Percentiles rank a stretch among this genome's conserved stretches.
These are phyloP conservation scores for Colletotrichum sp. DNA, from an alignment of 2,329 filamentous ascomycete genomes.

Conservation along the genomic window DNA sequence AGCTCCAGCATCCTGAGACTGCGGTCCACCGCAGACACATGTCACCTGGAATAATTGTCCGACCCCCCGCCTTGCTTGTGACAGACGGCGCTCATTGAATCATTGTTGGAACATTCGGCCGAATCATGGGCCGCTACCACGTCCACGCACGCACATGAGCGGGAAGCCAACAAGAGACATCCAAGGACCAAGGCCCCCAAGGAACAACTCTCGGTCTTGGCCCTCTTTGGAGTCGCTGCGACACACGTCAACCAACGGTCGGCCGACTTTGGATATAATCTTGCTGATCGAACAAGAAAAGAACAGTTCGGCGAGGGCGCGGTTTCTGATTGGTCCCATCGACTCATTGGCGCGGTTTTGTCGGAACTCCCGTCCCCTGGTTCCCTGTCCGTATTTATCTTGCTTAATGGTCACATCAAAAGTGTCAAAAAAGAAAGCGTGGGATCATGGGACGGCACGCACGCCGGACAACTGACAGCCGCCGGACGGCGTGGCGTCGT, in stretches of 20 bases:
- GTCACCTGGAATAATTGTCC: slow-evolving; percentile 4
- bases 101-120: not conserved
- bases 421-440: not conserved
- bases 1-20: not conserved
- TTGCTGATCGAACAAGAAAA: not conserved
- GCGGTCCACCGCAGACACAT: slow-evolving; percentile 10
- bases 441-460: not conserved
- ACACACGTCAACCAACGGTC: not conserved
- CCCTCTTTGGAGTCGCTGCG: not conserved
- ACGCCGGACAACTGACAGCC: not conserved
- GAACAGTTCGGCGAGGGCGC: not conserved
- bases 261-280: not conserved
- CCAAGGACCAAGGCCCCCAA: not conserved
- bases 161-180: not conserved
- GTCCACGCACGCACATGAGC: not conserved
- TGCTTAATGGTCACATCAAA: not conserved
- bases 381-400: not conserved
- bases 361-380: not conserved
- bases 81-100: not conserved
- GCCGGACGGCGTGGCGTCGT: not conserved
- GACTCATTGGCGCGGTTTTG: not conserved
- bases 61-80: not conserved
- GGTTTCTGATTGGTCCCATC: not conserved
- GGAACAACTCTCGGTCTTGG: not conserved
- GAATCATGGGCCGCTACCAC: not conserved